Base-by-base conservation (phyloP, 257 asterid species). In the Nemophila menziesii region DNA sequence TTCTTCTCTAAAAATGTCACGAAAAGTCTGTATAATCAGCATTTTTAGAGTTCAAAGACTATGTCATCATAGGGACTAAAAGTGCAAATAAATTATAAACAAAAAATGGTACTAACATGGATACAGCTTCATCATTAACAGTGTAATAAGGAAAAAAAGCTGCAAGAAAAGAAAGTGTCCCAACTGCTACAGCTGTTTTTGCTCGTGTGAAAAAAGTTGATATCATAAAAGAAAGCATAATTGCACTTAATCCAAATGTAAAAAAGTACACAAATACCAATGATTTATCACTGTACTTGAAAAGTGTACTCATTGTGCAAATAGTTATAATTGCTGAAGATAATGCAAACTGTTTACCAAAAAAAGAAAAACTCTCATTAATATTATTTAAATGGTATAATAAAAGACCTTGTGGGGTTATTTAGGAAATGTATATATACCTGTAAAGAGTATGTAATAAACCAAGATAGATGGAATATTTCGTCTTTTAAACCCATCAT, bases 401-500 rank as follows among this genome's bases (percentile, higher is more conserved):
- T n/a, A n/a, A n/a, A n/a, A n/a, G n/a, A n/a, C n/a, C n/a, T n/a
- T n/a, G n/a, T n/a, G n/a, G n/a, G n/a, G n/a, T n/a, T n/a, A n/a
- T n/a, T n/a, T n/a, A n/a, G n/a, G 11, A 33, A 24, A 20, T 33
- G 46, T 49, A 46, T 49, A 48, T 73, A 24, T 70, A 89, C 98
- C 98, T 89, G 98, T 43, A 84, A 36, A 5, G 82, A 73, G 57
- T 89, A 89, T 27, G 96, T 89, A 48, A 89, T 53, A 59, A 84
- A 78, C 98, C 98, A 89, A 12, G 98, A 89, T 57, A 84, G 75
- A 64, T 70, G 62, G 54, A 84, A 84, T 55, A 84, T 72, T 46
- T 74, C 80, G 52, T 89, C 90, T 58, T 79, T 81, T 59, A 89
- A 76, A 54, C 98, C 98, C 98, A 89, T 89, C 96, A 89, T 89